Conservation (phyloP, 2,329 filamentous ascomycete genomes). For the Cadophora malorum region DNA sequence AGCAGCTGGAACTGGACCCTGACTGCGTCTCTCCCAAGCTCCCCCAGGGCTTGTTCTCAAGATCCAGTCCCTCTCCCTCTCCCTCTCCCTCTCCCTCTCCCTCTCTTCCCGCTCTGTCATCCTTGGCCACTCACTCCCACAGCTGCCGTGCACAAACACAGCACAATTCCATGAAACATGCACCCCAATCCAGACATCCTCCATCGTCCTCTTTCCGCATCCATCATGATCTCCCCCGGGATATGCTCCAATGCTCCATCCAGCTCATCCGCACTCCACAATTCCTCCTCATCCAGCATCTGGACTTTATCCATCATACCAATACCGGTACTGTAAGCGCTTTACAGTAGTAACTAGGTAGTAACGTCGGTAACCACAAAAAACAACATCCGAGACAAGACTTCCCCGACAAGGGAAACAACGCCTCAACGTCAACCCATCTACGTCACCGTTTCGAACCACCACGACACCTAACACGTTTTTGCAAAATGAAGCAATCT, state of each 20-base stretch:
- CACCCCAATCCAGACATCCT: constrained; percentile 3
- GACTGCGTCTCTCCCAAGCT: not conserved
- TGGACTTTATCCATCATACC: not conserved
- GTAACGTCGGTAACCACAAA: not conserved
- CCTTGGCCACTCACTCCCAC: not conserved
- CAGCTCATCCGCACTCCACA: not conserved
- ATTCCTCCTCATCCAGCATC: not conserved
- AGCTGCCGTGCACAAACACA: constrained; percentile 5
- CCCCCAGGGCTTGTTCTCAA: too few species aligned
- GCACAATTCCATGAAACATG: not conserved
- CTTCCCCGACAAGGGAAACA: too few species aligned
- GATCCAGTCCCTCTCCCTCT: too few species aligned
- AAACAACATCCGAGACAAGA: constrained; percentile 10
- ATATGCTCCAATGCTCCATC: constrained; percentile 7
- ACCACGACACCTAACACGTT: not conserved
- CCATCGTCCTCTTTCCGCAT: not conserved
- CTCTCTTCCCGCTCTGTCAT: not conserved
- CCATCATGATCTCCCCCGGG: constrained; percentile 16
- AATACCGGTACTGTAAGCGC: not conserved
- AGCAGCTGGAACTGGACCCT: not conserved
- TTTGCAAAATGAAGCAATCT: constrained; percentile 27
- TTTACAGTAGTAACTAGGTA: not conserved
- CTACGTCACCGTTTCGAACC: constrained; percentile 17
- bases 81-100: too few species aligned
- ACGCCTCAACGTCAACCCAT: constrained; percentile 20